phyloP scores from a whole-genome alignment of 148 eudicot genomes.

The Rhododendron ovatum region DNA sequence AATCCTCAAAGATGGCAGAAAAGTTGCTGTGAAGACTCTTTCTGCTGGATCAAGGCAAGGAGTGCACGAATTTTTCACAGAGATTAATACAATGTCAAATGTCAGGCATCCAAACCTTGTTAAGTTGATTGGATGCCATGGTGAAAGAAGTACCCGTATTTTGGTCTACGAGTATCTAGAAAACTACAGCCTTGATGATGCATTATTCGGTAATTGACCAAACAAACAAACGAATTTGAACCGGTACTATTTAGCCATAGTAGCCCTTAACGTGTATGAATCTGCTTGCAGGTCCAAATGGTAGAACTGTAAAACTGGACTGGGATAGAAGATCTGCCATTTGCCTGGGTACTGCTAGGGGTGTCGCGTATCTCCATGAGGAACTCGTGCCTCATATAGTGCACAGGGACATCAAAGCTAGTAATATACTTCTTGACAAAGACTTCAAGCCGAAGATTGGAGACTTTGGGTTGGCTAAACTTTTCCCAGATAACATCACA shows the following conservation, averaged over 20 bases:
- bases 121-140: slow-evolving; percentile 69
- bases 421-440: slow-evolving; percentile 75
- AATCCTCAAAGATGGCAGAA: slow-evolving; percentile 47
- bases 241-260: not conserved
- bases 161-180: slow-evolving; percentile 77
- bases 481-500: slow-evolving; percentile 77
- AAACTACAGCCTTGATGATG: slow-evolving; percentile 77
- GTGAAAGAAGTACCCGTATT: slow-evolving; percentile 55
- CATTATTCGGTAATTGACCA: slow-evolving; percentile 52
- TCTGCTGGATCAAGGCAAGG: slow-evolving; percentile 85
- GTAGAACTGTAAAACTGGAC: slow-evolving; percentile 38
- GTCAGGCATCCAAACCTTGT: slow-evolving; percentile 77
- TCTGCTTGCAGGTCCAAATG: slow-evolving; percentile 43
- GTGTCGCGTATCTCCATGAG: slow-evolving; percentile 77
- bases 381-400: slow-evolving; percentile 82
- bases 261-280: not conserved
- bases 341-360: slow-evolving; percentile 73
- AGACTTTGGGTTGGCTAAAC: slow-evolving; percentile 91
- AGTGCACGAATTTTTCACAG: slow-evolving; percentile 67
- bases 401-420: slow-evolving; percentile 89
- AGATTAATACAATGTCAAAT: slow-evolving; percentile 66
- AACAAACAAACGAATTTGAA: not conserved
- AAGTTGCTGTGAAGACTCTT: slow-evolving; percentile 80
- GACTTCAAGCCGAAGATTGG: slow-evolving; percentile 73
- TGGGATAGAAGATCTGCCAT: slow-evolving; percentile 69